Evolutionary conservation across 2,329 filamentous ascomycete genomes (phyloP).

Genomic region (Celoporthe dispersa): DNA sequence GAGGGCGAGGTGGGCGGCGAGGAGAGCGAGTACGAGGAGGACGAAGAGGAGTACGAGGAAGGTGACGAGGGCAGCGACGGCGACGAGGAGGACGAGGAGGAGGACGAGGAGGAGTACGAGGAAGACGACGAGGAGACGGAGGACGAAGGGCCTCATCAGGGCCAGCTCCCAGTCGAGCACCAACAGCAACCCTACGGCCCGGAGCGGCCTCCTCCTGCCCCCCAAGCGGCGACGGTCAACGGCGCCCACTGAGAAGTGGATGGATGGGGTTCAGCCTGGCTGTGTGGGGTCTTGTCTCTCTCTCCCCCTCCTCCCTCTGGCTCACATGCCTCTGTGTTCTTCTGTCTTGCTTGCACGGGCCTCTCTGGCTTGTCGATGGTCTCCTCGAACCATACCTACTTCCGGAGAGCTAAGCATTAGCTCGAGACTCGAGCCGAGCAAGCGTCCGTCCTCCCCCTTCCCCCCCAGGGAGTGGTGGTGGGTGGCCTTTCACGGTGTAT

Average conservation of each 20-base stretch:
- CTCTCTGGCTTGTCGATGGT: neutral
- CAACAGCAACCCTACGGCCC: conserved; percentile 50
- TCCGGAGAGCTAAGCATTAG: neutral
- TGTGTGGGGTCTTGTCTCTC: neutral
- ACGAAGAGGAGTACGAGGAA: conserved; percentile 64
- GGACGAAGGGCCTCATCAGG: conserved; percentile 39
- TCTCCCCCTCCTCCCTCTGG: neutral
- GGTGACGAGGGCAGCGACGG: conserved; percentile 68
- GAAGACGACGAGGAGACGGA: conserved; percentile 42
- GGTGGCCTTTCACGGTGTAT: neutral
- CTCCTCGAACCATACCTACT: neutral
- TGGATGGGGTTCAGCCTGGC: neutral
- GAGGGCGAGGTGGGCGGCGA: conserved; percentile 56
- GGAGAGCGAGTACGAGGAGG: conserved; percentile 68
- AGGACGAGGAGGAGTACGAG: conserved; percentile 62
- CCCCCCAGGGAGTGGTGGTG: too few relatives aligned
- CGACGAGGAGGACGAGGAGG: conserved; percentile 56
- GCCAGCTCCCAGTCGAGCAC: conserved; percentile 37
- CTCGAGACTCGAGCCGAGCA: neutral
- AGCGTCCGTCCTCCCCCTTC: too few relatives aligned
- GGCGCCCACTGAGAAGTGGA: conserved; percentile 45
- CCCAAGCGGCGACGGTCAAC: conserved; percentile 44
- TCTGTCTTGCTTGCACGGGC: neutral
- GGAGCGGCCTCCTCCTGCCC: conserved; percentile 53
- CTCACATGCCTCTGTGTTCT: neutral